Evolutionary conservation across 2,329 filamentous ascomycete genomes (phyloP), one percentile per base, ranked within the genome.

Genomic region (Aspergillus eucalypticola): DNA sequence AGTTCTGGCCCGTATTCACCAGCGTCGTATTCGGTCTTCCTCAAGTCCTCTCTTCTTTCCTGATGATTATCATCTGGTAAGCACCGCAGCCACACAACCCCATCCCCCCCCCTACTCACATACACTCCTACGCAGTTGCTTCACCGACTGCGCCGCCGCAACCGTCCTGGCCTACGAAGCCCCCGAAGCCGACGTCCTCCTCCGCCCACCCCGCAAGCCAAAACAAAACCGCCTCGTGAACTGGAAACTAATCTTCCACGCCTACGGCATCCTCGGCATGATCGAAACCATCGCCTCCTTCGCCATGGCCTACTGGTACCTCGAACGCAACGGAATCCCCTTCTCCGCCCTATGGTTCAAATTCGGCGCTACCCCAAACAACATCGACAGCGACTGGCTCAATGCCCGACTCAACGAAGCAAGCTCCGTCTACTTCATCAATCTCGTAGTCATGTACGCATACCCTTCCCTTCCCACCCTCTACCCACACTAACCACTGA

Each of bases 401-500:
- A 77, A 76, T 0, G 73, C 78, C 27, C 81, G 84, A 63, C 76
- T 89, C 23, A 88, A 88, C 63, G 81, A 84, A 61, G 89, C 88
- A 0, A 88, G 85, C 39, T 90, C 87, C 15, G 88, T 94, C 61
- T 93, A 93, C 75, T 93, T 93, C 67, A 84, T 92, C 66, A 93
- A 88, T 60, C 78, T 94, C 21, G 90, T 94, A 2, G 87, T 93
- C 52, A 91, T 93, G 89, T 85, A 79, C 23, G 23, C 23, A 25
- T 23, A 23, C 21, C 21, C 21, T 23, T 23, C 21, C 3, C 21
- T 23, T 23, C 21, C 21, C 21, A 23, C 23, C 44, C 3, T 1
- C 11, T n/a, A 13, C 23, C 44, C 19, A 27, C 11, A 13, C 57
- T 56, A 27, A 54, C n/a, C n/a, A 8, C 0, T 25, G 8, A 41